Conservation (phyloP, 805 yeast species). For the Nakazawaea ernobii region DNA sequence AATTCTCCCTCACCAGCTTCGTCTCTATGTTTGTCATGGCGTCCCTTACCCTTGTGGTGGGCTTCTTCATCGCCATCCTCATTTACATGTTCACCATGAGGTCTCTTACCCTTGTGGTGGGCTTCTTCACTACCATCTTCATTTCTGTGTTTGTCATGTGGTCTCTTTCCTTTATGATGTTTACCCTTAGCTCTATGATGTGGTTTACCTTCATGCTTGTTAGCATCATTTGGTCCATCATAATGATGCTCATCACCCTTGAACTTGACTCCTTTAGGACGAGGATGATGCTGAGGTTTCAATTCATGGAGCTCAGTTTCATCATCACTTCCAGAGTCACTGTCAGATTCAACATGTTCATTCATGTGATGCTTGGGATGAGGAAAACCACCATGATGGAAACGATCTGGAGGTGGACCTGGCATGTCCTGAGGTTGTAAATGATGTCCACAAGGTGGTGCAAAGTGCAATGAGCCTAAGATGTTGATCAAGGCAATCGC, state of each 20-base stretch:
- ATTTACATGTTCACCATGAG: not conserved
- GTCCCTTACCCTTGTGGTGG: not conserved
- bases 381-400: too few relatives aligned
- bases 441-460: not conserved
- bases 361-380: not conserved
- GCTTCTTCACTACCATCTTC: too few relatives aligned
- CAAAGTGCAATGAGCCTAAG: not conserved
- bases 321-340: not conserved
- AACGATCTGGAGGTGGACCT: too few relatives aligned
- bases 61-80: not conserved
- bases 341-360: not conserved
- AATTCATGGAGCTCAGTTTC: not conserved
- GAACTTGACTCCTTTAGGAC: not conserved
- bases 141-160: not conserved
- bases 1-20: too few relatives aligned
- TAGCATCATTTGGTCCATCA: not conserved
- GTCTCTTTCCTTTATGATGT: not conserved
- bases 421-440: not conserved
- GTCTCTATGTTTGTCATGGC: not conserved
- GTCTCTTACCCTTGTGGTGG: too few relatives aligned
- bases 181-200: not conserved
- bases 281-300: not conserved
- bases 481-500: conserved; percentile 2
- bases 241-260: not conserved
- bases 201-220: not conserved